A percentile compares a stretch with the other conserved stretches of the same genome.
Evolutionary conservation across 257 asterid species (phyloP).

Genomic region (Salvia miltiorrhiza): DNA sequence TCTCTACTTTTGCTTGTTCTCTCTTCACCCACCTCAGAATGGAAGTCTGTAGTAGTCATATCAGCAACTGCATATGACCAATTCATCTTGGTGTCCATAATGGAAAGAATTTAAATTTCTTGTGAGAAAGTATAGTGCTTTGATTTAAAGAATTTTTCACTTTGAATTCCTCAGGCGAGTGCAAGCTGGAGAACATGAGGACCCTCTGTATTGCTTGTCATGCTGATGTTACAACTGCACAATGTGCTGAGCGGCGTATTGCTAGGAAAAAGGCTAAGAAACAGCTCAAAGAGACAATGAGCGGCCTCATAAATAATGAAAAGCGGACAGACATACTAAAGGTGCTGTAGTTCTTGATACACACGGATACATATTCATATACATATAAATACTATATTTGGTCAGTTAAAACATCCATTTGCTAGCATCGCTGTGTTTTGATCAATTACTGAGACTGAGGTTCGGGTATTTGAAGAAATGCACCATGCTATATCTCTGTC

Average conservation of each 20-base stretch:
- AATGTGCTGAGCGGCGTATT: slow-evolving; percentile 62
- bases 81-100: background rate
- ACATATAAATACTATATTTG: background rate
- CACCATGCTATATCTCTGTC: background rate
- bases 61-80: background rate
- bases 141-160: slow-evolving; percentile 2
- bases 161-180: slow-evolving; percentile 66
- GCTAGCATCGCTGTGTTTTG: background rate
- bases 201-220: slow-evolving; percentile 97
- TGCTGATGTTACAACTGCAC: slow-evolving; percentile 77
- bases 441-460: background rate
- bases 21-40: too few species aligned
- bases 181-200: slow-evolving; percentile 94
- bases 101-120: background rate
- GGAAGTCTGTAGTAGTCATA: too few species aligned
- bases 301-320: slow-evolving; percentile 33
- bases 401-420: background rate
- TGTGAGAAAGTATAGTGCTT: background rate
- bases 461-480: background rate
- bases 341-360: slow-evolving; percentile 38
- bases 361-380: background rate
- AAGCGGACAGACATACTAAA: slow-evolving; percentile 23
- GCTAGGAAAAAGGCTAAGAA: slow-evolving; percentile 59
- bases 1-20: too few species aligned
- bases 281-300: slow-evolving; percentile 55